Conservation (phyloP, 2,329 filamentous ascomycete species). For the Penicillium sp. region DNA sequence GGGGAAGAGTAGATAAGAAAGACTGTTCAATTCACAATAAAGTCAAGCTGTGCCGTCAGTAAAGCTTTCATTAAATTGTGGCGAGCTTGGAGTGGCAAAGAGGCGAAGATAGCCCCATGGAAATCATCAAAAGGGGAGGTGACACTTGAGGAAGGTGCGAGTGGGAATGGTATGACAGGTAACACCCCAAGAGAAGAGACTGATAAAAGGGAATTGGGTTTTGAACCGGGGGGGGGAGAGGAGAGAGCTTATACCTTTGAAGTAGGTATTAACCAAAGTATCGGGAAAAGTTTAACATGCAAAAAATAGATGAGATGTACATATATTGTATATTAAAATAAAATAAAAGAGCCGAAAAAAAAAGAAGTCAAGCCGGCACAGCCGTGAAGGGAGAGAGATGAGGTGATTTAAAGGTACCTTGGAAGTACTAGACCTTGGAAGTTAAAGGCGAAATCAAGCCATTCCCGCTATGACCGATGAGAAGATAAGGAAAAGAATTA, state of each 20-base stretch:
- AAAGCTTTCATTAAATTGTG: conserved; percentile 13
- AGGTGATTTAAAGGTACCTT: conserved; percentile 2
- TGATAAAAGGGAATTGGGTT: conserved; percentile 11
- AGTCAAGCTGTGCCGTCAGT: background rate
- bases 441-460: conserved; percentile 8
- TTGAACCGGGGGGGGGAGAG: background rate
- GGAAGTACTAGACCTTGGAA: conserved; percentile 1
- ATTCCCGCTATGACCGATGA: conserved; percentile 8
- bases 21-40: conserved; percentile 10
- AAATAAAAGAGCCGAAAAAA: background rate
- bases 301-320: conserved; percentile 5
- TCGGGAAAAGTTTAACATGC: background rate
- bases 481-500: conserved; percentile 8
- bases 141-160: conserved; percentile 15
- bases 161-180: conserved; percentile 23
- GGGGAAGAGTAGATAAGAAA: background rate
- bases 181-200: conserved; percentile 12
- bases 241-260: conserved; percentile 5
- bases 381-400: background rate
- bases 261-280: background rate
- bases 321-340: no score
- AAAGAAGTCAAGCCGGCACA: background rate
- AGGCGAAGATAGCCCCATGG: conserved; percentile 6
- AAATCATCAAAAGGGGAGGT: background rate
- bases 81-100: conserved; percentile 9